A percentile compares a stretch with the other conserved stretches of the same genome.
Evolutionary conservation across 805 yeast genomes (phyloP).

Genomic region (Cyberlindnera meyerae): DNA sequence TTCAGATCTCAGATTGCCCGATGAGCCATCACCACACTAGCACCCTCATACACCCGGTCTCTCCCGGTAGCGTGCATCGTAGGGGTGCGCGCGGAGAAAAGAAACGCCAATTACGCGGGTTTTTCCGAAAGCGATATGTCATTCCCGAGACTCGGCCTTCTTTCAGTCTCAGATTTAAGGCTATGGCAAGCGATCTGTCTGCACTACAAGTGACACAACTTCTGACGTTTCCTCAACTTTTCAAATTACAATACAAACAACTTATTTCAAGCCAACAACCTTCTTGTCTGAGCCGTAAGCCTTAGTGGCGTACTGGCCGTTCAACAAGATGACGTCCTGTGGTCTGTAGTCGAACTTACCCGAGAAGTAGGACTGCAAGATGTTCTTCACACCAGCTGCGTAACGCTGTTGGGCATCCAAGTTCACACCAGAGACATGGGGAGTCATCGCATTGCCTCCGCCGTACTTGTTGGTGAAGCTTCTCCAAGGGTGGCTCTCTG

Average conservation of each 20-base stretch:
- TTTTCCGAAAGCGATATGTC: too few relatives aligned
- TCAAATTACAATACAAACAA: too few relatives aligned
- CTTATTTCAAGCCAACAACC: constrained; percentile 16
- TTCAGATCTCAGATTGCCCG: too few relatives aligned
- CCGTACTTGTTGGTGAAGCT: constrained; percentile 57
- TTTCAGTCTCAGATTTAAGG: too few relatives aligned
- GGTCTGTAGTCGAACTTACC: constrained; percentile 65
- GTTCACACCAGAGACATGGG: constrained; percentile 76
- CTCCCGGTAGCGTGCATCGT: too few relatives aligned
- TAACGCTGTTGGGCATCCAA: constrained; percentile 77
- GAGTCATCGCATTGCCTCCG: constrained; percentile 82
- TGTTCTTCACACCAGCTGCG: constrained; percentile 62
- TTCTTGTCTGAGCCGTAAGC: constrained; percentile 58
- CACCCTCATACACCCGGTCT: too few relatives aligned
- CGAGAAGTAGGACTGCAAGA: constrained; percentile 57
- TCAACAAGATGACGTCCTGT: constrained; percentile 66
- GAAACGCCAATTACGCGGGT: too few relatives aligned
- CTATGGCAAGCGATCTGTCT: too few relatives aligned
- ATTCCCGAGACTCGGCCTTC: not conserved
- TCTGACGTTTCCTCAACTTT: too few relatives aligned
- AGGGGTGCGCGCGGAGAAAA: too few relatives aligned
- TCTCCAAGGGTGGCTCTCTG: constrained; percentile 75
- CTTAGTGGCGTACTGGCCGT: constrained; percentile 69
- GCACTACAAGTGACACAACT: too few relatives aligned
- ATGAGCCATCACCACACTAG: too few relatives aligned